Evolutionary conservation across 805 yeast genomes (phyloP).

Genomic region (Kodamaea kakaduensis): DNA sequence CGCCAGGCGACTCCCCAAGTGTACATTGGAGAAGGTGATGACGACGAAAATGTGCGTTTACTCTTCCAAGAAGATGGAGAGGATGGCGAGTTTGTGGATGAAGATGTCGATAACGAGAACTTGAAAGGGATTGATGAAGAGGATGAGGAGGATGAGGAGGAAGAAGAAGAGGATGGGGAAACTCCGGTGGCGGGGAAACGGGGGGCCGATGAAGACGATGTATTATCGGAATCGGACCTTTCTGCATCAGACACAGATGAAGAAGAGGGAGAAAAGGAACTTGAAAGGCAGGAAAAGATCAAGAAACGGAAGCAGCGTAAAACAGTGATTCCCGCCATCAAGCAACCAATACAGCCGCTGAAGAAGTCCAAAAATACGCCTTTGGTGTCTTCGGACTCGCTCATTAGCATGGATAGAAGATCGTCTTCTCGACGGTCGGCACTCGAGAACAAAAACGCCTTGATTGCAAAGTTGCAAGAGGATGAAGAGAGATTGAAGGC

Average conservation of each 20-base stretch:
- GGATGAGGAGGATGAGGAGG: conserved; percentile 38
- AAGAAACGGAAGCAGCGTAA: conserved; percentile 26
- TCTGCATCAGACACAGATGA: conserved; percentile 53
- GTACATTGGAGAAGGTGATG: conserved; percentile 43
- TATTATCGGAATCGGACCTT: conserved; percentile 53
- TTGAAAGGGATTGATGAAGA: conserved; percentile 13
- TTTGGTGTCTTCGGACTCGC: conserved; percentile 42
- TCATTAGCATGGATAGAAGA: conserved; percentile 55
- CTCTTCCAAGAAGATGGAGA: conserved; percentile 55
- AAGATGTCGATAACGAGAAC: conserved; percentile 15
- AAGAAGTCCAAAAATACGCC: conserved; percentile 21
- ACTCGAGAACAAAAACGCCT: conserved; percentile 69
- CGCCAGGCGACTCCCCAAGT: conserved; percentile 22
- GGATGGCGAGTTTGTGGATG: conserved; percentile 24
- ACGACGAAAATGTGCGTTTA: conserved; percentile 71
- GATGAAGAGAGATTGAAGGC: conserved; percentile 59
- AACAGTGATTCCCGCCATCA: conserved; percentile 19
- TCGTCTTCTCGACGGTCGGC: conserved; percentile 77
- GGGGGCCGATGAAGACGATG: conserved; percentile 42
- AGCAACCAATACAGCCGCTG: conserved; percentile 15
- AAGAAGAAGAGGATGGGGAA: conserved; percentile 36
- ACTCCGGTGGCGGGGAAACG: no score
- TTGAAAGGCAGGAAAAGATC: conserved; percentile 42
- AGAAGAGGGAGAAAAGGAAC: conserved; percentile 66
- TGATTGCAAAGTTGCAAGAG: conserved; percentile 64